Evolutionary conservation across 1,284 basidiomycete species (phyloP), one percentile per base, ranked within the genome.

Genomic region (Cryptococcus sp.): DNA sequence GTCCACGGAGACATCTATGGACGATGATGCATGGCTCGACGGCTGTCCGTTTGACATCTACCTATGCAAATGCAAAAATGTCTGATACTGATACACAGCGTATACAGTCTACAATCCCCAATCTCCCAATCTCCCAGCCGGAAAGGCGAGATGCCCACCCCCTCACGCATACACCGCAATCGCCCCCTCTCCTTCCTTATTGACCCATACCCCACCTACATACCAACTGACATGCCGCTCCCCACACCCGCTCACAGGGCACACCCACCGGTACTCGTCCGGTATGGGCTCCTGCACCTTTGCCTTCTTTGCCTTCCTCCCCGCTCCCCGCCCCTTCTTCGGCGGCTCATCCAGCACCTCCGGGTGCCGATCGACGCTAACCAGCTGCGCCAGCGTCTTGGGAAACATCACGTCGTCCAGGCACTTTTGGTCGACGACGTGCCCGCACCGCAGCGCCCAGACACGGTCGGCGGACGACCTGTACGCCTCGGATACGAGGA

Each of bases 371-470:
- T 46, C 28, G 13, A 65, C 50, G 11, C 44, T 56, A 5, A 44
- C 57, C 13, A 63, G 11, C 18, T 67, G 50, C 11, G 45, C 16
- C 1, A 18, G 18, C 13, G 60, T 59, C 11, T 20, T 53, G 3
- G 70, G 68, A 18, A 45, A 60, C 3, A 59, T 60, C 2, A 71
- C 38, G 11, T 47, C 43, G 35, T 67, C 46, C 12, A 75, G 59
- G 61, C 77, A 79, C 46, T 57, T 64, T 55, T 75, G 68, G 61
- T 78, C 74, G 21, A 79, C 53, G 20, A 78, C 45, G 55, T 79
- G 77, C 1, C 77, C 77, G 46, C 77, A 78, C 39, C 70, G 64
- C 9, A 78, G 61, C 0, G 66, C 66, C 67, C 69, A 77, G 6
- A 78, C 65, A 24, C 68, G 52, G 55, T 77, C 75, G 6, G 61